Evolutionary conservation across 148 eudicot genomes (phyloP).

Genomic region (Amaranthus palmeri): DNA sequence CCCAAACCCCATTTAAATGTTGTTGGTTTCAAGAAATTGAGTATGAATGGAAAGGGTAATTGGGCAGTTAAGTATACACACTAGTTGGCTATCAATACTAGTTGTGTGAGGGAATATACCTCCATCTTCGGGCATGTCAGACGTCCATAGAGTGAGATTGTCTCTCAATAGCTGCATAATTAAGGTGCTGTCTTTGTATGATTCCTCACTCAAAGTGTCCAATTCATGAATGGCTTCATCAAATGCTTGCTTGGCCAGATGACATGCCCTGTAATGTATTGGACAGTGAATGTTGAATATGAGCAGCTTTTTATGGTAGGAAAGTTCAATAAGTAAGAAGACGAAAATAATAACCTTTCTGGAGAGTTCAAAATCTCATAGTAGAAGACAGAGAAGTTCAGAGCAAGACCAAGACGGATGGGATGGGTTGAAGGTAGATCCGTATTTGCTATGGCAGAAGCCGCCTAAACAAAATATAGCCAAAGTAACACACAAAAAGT

Average conservation of each 20-base stretch:
- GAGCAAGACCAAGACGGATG: constrained; percentile 95
- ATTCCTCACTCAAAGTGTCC: constrained; percentile 93
- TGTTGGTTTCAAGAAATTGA: too few species aligned
- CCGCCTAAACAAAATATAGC: constrained; percentile 48
- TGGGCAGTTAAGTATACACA: too few species aligned
- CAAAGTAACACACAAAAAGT: constrained; percentile 3
- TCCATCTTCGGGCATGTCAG: constrained; percentile 98
- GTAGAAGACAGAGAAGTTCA: constrained; percentile 96
- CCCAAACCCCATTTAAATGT: too few species aligned
- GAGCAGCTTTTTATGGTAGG: background rate
- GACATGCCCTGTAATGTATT: constrained; percentile 68
- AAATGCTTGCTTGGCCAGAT: constrained; percentile 97
- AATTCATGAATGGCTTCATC: constrained; percentile 97
- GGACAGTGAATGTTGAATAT: too few species aligned
- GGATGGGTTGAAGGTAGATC: constrained; percentile 97
- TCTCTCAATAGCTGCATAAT: constrained; percentile 97
- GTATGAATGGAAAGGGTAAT: too few species aligned
- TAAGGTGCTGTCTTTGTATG: constrained; percentile 95
- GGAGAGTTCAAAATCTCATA: constrained; percentile 97
- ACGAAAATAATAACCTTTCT: constrained; percentile 45
- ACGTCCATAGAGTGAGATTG: constrained; percentile 97
- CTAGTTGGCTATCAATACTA: too few species aligned
- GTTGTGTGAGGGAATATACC: constrained; percentile 31
- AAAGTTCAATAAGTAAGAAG: background rate
- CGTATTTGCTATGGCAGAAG: constrained; percentile 77